These are phyloP conservation scores for Nothopassalora personata DNA, from an alignment of 2,329 filamentous ascomycete species.

Conservation along the genomic window DNA sequence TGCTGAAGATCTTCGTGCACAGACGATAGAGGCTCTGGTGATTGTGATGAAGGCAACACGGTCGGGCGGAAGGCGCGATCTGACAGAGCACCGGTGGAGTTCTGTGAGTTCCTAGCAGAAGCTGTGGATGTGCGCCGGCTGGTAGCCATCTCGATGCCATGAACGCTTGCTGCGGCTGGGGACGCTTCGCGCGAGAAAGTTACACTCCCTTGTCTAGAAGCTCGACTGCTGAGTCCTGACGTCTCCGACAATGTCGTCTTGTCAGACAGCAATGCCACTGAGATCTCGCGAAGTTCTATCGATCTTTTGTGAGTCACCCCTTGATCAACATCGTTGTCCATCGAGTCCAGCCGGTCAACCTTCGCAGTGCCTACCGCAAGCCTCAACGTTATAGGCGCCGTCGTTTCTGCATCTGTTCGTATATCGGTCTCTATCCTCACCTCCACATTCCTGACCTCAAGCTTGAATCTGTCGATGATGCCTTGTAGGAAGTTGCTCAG, in stretches of 20 bases:
- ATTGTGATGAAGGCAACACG: not conserved
- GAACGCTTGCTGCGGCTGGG: not conserved
- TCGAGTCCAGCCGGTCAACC: conserved; percentile 54
- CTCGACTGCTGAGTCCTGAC: conserved; percentile 3
- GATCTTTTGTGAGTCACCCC: not conserved
- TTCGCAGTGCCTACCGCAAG: conserved; percentile 60
- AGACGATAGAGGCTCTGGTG: not conserved
- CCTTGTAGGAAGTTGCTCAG: conserved; percentile 68
- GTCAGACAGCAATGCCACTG: conserved; percentile 26
- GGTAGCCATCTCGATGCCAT: not conserved
- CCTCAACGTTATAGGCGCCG: conserved; percentile 54
- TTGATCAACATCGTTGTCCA: not conserved
- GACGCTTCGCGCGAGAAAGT: not conserved
- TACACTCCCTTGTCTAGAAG: not conserved
- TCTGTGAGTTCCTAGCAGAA: not conserved
- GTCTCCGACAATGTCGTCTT: conserved; percentile 19
- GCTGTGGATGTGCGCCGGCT: not conserved
- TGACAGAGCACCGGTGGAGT: not conserved
- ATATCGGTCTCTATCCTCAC: conserved; percentile 59
- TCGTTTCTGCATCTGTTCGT: conserved; percentile 27
- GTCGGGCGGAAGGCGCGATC: conserved; percentile 1
- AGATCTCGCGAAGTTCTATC: conserved; percentile 23
- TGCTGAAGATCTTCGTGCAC: not conserved
- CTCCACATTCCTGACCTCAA: conserved; percentile 60
- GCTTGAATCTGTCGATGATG: conserved; percentile 64